Conservation (phyloP, 2,329 filamentous ascomycete genomes). For the Trichoderma atrobrunneum region DNA sequence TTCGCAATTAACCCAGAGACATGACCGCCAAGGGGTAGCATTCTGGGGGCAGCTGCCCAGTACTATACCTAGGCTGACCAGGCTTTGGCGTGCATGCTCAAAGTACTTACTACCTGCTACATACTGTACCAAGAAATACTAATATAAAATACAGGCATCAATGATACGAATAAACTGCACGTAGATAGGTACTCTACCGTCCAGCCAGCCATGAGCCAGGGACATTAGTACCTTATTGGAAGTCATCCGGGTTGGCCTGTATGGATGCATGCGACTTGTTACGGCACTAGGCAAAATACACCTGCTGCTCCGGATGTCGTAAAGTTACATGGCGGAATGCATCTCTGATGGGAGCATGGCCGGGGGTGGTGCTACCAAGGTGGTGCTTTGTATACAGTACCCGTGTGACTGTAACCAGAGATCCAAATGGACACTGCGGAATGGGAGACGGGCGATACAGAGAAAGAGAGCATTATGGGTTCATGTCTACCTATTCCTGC, state of each 20-base stretch:
- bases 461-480: background rate
- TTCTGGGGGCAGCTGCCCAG: background rate
- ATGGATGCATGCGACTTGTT: background rate
- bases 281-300: background rate
- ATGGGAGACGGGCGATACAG: background rate
- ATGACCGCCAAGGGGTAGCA: background rate
- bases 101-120: background rate
- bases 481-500: background rate
- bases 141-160: background rate
- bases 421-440: background rate
- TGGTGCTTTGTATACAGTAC: background rate
- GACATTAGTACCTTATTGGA: background rate
- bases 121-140: background rate
- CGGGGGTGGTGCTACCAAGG: background rate
- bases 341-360: slow-evolving; percentile 1
- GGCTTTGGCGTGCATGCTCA: background rate
- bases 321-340: slow-evolving; percentile 3
- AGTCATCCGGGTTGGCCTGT: background rate
- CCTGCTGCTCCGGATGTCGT: background rate
- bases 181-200: background rate
- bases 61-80: background rate
- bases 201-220: background rate
- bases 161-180: background rate
- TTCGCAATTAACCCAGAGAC: background rate
- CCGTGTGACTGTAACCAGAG: background rate